Evolutionary conservation across 345 rosid genomes (phyloP).

Genomic region (Citrus medica): DNA sequence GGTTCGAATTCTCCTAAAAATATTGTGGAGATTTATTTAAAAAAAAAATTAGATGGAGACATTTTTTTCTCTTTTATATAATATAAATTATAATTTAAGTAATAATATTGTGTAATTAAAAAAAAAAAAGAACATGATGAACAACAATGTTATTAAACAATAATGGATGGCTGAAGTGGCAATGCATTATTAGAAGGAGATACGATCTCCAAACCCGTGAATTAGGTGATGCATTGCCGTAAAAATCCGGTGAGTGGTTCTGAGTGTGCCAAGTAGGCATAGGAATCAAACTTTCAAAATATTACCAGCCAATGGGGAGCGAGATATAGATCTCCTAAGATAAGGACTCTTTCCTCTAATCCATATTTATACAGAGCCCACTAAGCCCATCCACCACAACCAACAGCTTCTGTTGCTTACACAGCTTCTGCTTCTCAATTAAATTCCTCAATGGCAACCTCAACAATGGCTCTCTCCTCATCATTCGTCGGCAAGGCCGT

Average conservation of each 20-base stretch:
- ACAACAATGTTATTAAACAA: too few relatives aligned
- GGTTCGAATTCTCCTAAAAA: too few relatives aligned
- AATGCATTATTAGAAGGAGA: conserved; percentile 6
- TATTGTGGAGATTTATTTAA: fast-evolving
- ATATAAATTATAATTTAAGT: too few relatives aligned
- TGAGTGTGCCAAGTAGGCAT: too few relatives aligned
- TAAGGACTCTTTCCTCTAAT: too few relatives aligned
- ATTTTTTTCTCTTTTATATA: too few relatives aligned
- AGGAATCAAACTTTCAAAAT: conserved; percentile 5
- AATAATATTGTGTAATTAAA: too few relatives aligned
- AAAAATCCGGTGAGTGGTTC: too few relatives aligned
- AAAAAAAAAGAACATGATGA: too few relatives aligned
- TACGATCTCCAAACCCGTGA: not conserved
- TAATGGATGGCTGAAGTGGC: conserved; percentile 16
- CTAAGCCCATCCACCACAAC: not conserved
- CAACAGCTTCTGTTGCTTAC: not conserved
- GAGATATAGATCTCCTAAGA: too few relatives aligned
- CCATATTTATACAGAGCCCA: conserved; percentile 18
- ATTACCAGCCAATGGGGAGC: too few relatives aligned
- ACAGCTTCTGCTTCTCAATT: not conserved
- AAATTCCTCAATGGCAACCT: conserved; percentile 34
- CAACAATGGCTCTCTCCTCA: conserved; percentile 74
- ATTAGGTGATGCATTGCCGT: not conserved
- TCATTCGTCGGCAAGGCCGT: conserved; percentile 60
- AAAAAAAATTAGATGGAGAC: fast-evolving